Percentiles rank a stretch among this genome's conserved stretches.
Evolutionary conservation across 1,139 yeast genomes (phyloP).

Genomic region (Yarrowia galli): DNA sequence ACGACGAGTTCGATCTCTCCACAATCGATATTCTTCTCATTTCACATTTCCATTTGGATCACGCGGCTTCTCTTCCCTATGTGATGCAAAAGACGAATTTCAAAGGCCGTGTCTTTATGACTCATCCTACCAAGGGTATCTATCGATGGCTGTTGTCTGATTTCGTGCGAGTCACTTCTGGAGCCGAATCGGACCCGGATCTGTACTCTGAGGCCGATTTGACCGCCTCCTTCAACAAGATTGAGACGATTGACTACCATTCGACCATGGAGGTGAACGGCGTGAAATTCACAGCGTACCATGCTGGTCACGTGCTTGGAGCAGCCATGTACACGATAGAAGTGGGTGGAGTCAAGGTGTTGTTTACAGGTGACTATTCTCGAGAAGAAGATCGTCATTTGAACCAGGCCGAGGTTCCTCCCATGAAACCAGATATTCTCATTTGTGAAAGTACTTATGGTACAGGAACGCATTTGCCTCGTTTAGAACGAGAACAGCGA

Average conservation of each 20-base stretch:
- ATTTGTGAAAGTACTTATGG: constrained; percentile 98
- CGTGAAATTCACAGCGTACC: constrained; percentile 93
- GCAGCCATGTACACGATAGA: constrained; percentile 98
- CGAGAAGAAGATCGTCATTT: constrained; percentile 95
- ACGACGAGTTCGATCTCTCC: constrained; percentile 90
- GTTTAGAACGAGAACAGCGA: constrained; percentile 81
- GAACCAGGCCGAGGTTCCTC: constrained; percentile 94
- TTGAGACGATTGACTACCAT: constrained; percentile 94
- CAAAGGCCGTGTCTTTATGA: constrained; percentile 96
- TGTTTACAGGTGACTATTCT: constrained; percentile 96
- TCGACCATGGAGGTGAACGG: constrained; percentile 95
- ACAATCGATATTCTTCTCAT: constrained; percentile 85
- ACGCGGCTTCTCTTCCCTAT: constrained; percentile 96
- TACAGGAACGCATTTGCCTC: constrained; percentile 94
- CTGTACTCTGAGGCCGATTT: constrained; percentile 92
- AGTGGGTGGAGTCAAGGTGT: constrained; percentile 85
- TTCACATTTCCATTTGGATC: constrained; percentile 96
- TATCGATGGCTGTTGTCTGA: constrained; percentile 94
- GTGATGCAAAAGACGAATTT: constrained; percentile 97
- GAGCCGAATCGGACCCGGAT: constrained; percentile 54
- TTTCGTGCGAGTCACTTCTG: constrained; percentile 85
- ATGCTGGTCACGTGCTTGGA: constrained; percentile 98
- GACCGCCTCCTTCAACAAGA: constrained; percentile 82
- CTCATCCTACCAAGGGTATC: constrained; percentile 98
- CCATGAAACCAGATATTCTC: constrained; percentile 83